phyloP scores from a whole-genome alignment of 2,329 filamentous ascomycete species.

The Xylaria sp. region DNA sequence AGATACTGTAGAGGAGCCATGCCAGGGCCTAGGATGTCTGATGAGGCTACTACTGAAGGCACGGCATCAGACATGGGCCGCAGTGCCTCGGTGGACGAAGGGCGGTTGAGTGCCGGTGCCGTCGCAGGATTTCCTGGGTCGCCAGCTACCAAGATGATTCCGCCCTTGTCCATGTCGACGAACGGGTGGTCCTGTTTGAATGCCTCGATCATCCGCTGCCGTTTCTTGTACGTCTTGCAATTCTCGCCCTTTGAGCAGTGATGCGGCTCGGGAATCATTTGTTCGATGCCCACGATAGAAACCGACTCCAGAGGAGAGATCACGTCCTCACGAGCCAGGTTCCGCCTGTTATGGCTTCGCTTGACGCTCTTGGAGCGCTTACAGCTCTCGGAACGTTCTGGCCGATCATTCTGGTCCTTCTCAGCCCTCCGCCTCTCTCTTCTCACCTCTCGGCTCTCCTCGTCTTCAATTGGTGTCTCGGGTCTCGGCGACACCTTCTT shows the following conservation, averaged over 20 bases:
- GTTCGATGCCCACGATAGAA: conserved; percentile 92
- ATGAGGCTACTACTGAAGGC: conserved; percentile 89
- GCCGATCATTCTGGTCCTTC: conserved; percentile 40
- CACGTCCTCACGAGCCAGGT: conserved; percentile 65
- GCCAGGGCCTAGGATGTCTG: conserved; percentile 81
- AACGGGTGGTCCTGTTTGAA: conserved; percentile 81
- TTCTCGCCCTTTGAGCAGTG: conserved; percentile 86
- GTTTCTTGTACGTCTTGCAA: conserved; percentile 83
- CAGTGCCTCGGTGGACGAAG: conserved; percentile 61
- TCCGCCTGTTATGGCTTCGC: conserved; percentile 48
- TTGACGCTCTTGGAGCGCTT: conserved; percentile 53
- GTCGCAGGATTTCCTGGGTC: conserved; percentile 81
- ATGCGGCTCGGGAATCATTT: conserved; percentile 85
- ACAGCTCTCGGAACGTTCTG: conserved; percentile 45
- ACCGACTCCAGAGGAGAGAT: conserved; percentile 85
- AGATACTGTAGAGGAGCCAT: conserved; percentile 74
- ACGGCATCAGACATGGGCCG: conserved; percentile 79
- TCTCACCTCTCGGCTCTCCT: conserved; percentile 61
- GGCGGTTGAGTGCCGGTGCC: conserved; percentile 65
- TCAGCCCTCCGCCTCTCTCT: conserved; percentile 57
- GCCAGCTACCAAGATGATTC: conserved; percentile 79
- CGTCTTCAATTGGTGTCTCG: conserved; percentile 70
- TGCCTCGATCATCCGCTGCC: conserved; percentile 79
- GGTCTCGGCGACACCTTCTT: conserved; percentile 62
- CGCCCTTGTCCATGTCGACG: conserved; percentile 66